Percentiles rank a stretch among this genome's conserved stretches.
phyloP scores from a whole-genome alignment of 2,329 filamentous ascomycete genomes.

The Orbilia blumenaviensis region DNA sequence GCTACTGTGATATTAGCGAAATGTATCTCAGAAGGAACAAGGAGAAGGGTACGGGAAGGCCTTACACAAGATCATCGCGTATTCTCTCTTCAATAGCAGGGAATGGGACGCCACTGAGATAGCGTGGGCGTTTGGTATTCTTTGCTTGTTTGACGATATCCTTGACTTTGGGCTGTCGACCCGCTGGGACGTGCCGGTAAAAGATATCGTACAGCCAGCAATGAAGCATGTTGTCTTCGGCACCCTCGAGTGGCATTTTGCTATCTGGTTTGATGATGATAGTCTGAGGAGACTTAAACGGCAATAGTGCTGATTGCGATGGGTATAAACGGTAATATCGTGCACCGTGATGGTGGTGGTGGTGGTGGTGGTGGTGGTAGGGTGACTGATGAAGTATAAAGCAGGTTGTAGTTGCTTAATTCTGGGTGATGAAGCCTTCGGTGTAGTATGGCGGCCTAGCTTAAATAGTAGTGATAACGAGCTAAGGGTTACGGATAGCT shows the following conservation, averaged over 20 bases:
- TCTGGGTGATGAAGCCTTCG: neutral
- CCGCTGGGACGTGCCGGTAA: neutral
- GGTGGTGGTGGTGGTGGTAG: too few species aligned
- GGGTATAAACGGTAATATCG: too few species aligned
- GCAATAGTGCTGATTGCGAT: too few species aligned
- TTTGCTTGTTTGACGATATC: neutral
- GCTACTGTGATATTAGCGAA: neutral
- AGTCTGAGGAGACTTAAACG: neutral
- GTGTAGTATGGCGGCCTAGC: too few species aligned
- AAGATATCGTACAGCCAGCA: constrained; percentile 30
- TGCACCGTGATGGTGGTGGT: neutral
- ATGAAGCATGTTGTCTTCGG: neutral
- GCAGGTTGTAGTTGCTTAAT: too few species aligned
- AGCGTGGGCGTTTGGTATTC: neutral
- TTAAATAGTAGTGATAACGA: too few species aligned
- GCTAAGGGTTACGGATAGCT: too few species aligned
- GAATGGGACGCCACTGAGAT: neutral
- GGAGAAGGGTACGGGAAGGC: too few species aligned
- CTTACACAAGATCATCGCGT: neutral
- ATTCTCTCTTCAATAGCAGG: neutral
- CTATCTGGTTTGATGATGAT: neutral
- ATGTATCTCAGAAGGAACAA: neutral
- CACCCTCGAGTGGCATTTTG: neutral
- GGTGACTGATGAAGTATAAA: too few species aligned
- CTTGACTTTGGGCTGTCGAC: neutral